Evolutionary conservation across 2,329 filamentous ascomycete species (phyloP).

Genomic region (Lachnellula arida): DNA sequence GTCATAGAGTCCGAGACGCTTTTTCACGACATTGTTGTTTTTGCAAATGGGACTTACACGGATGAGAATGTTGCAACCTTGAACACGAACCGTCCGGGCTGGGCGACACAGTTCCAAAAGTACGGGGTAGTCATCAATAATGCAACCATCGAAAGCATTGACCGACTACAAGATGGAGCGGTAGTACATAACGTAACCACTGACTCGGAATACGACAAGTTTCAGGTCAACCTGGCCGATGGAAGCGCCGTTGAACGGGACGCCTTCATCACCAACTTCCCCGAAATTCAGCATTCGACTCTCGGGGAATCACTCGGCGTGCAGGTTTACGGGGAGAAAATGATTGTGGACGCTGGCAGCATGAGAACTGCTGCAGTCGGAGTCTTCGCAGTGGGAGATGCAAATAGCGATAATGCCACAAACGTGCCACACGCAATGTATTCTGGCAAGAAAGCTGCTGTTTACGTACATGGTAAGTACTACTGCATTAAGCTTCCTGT

Average conservation of each 20-base stretch:
- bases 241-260: conserved; percentile 42
- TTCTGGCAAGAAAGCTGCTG: conserved; percentile 53
- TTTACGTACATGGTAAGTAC: conserved; percentile 51
- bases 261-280: conserved; percentile 49
- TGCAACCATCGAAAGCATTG: conserved; percentile 46
- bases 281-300: conserved; percentile 42
- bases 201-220: conserved; percentile 46
- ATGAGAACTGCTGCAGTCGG: conserved; percentile 45
- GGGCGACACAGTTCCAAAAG: conserved; percentile 44
- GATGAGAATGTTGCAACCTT: conserved; percentile 37
- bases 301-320: conserved; percentile 43
- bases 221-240: conserved; percentile 48
- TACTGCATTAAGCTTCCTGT: background rate
- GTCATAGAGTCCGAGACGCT: conserved; percentile 51
- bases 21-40: conserved; percentile 40
- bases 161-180: conserved; percentile 38
- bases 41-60: conserved; percentile 54
- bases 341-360: conserved; percentile 3
- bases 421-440: conserved; percentile 59
- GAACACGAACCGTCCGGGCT: conserved; percentile 38
- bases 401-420: conserved; percentile 54
- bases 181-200: conserved; percentile 1
- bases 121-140: conserved; percentile 53
- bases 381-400: conserved; percentile 55
- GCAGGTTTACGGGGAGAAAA: conserved; percentile 6